Conservation (phyloP, 768 basidiomycete genomes). For the Xerocomus brunneocitrinus region DNA sequence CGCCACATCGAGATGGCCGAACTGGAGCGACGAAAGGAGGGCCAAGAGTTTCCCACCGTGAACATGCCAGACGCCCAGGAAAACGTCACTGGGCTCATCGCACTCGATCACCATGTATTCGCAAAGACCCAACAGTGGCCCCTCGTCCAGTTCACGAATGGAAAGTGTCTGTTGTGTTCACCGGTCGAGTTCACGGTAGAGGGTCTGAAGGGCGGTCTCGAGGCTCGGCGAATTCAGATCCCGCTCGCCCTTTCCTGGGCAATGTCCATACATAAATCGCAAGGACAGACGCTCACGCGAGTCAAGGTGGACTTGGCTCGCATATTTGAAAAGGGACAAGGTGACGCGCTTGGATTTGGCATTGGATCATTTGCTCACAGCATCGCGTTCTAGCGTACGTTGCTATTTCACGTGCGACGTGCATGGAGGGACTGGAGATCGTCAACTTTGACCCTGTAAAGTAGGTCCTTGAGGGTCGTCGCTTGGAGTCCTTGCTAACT, state of each 20-base stretch:
- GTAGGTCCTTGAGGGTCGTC: slow-evolving; percentile 12
- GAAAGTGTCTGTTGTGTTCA: slow-evolving; percentile 24
- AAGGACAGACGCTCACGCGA: slow-evolving; percentile 91
- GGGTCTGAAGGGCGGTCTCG: slow-evolving; percentile 30
- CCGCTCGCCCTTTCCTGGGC: slow-evolving; percentile 92
- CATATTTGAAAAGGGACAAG: slow-evolving; percentile 84
- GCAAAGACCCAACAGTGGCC: slow-evolving; percentile 26
- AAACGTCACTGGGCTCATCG: slow-evolving; percentile 10
- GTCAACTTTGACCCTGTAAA: slow-evolving; percentile 33
- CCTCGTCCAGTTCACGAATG: slow-evolving; percentile 35
- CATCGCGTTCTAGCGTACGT: slow-evolving; percentile 29
- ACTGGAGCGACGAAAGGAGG: slow-evolving; percentile 18
- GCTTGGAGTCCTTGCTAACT: not conserved
- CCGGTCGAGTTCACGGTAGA: slow-evolving; percentile 34
- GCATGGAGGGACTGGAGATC: slow-evolving; percentile 38
- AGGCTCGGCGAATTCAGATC: slow-evolving; percentile 46
- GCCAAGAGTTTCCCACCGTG: not conserved
- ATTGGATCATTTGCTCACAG: not conserved
- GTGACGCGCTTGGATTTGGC: slow-evolving; percentile 14
- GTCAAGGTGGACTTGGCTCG: slow-evolving; percentile 90
- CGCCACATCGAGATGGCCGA: slow-evolving; percentile 28
- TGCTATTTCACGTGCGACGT: slow-evolving; percentile 38
- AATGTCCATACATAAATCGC: slow-evolving; percentile 97
- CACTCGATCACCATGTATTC: slow-evolving; percentile 14
- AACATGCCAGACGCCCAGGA: not conserved